These are phyloP conservation scores for Fusarium graminum DNA, from an alignment of 2,329 filamentous ascomycete species.

Conservation along the genomic window DNA sequence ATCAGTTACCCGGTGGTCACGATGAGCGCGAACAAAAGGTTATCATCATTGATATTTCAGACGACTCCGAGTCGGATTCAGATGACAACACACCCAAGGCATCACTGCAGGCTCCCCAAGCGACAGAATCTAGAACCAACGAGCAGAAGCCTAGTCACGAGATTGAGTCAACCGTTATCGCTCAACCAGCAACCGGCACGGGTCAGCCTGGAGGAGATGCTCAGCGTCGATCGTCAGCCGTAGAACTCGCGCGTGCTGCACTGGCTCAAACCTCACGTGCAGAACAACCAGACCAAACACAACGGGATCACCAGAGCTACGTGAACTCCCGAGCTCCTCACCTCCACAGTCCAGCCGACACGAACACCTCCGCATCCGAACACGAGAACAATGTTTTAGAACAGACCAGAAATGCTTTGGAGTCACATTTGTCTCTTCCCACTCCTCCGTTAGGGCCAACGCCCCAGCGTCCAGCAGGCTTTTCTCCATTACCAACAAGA, in stretches of 20 bases:
- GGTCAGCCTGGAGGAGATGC: neutral
- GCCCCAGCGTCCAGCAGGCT: too few relatives aligned
- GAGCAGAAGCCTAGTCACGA: neutral
- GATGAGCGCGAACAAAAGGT: neutral
- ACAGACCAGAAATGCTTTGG: neutral
- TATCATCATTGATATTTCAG: neutral
- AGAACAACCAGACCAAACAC: neutral
- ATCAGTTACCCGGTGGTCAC: too few relatives aligned
- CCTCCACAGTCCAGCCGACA: neutral
- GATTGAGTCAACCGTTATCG: neutral
- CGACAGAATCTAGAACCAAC: too few relatives aligned
- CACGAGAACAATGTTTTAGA: neutral
- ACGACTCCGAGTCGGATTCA: neutral
- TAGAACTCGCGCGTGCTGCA: neutral
- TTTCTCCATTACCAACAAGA: too few relatives aligned
- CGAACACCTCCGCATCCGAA: neutral
- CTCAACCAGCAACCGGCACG: neutral
- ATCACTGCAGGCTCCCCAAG: too few relatives aligned
- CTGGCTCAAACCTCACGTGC: neutral
- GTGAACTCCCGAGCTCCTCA: neutral
- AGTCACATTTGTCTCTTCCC: neutral
- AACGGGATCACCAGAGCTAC: neutral
- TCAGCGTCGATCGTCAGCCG: neutral
- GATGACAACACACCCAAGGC: neutral
- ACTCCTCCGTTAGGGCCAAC: too few relatives aligned